These are phyloP conservation scores for Candida saitoana DNA, from an alignment of 805 yeast species.

Conservation along the genomic window DNA sequence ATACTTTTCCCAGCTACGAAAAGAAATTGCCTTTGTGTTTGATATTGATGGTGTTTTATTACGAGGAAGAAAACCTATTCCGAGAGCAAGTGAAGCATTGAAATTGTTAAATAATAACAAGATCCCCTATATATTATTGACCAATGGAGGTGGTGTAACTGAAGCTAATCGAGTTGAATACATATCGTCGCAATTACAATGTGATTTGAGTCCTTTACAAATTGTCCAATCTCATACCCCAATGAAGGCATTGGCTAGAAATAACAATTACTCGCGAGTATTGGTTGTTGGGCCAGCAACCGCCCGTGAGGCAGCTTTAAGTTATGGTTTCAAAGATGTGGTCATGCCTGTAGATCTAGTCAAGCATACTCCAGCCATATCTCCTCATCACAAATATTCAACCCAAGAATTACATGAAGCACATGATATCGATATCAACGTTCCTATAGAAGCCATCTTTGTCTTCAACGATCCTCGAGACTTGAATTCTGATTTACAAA, in stretches of 20 bases:
- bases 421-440: constrained; percentile 17
- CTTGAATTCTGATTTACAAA: constrained; percentile 79
- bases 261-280: constrained; percentile 50
- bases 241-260: constrained; percentile 53
- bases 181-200: constrained; percentile 20
- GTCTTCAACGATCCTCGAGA: constrained; percentile 90
- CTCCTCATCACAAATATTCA: constrained; percentile 65
- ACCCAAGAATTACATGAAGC: constrained; percentile 41
- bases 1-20: background rate
- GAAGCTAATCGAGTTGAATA: constrained; percentile 54
- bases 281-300: constrained; percentile 80
- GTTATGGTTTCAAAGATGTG: constrained; percentile 76
- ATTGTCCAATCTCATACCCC: constrained; percentile 89
- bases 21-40: constrained; percentile 31
- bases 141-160: constrained; percentile 85
- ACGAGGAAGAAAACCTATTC: constrained; percentile 66
- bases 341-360: constrained; percentile 71
- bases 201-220: constrained; percentile 50
- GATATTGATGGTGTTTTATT: constrained; percentile 85
- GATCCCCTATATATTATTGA: constrained; percentile 77
- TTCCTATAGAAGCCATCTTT: constrained; percentile 67
- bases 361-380: constrained; percentile 49
- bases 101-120: constrained; percentile 46
- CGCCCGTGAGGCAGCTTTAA: constrained; percentile 67
- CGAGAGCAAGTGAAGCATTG: constrained; percentile 61